These are phyloP conservation scores for Collybia mongolica DNA, from an alignment of 768 basidiomycete species.

Conservation along the genomic window DNA sequence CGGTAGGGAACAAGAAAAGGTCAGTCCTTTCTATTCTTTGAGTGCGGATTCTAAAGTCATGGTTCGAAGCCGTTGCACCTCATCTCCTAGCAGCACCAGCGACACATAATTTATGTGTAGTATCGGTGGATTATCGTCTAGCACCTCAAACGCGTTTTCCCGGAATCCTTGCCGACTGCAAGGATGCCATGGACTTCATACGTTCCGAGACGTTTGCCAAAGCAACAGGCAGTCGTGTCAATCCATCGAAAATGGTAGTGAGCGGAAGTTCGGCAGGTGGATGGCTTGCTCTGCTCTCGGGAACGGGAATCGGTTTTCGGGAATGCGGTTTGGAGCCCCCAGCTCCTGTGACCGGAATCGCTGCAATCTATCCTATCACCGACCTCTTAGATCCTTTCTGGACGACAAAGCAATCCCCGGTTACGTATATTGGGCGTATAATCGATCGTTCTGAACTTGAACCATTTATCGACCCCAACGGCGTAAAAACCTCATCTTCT, in stretches of 20 bases:
- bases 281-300: slow-evolving; percentile 32
- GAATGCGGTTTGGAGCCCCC: slow-evolving; percentile 29
- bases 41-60: no score
- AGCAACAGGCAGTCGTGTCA: slow-evolving; percentile 26
- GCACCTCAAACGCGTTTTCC: slow-evolving; percentile 36
- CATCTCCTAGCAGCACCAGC: slow-evolving; percentile 31
- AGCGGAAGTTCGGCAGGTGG: slow-evolving; percentile 40
- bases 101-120: slow-evolving; percentile 27
- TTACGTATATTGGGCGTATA: slow-evolving; percentile 30
- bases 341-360: slow-evolving; percentile 26
- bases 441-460: slow-evolving; percentile 27
- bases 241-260: slow-evolving; percentile 26
- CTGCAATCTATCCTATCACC: slow-evolving; percentile 36
- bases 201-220: slow-evolving; percentile 21
- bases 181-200: slow-evolving; percentile 31
- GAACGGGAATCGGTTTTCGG: slow-evolving; percentile 33
- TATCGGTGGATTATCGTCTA: slow-evolving; percentile 35
- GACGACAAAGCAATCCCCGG: slow-evolving; percentile 30
- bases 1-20: no score
- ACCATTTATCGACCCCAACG: slow-evolving; percentile 26
- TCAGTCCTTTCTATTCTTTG: no score
- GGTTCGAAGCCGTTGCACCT: slow-evolving; percentile 24
- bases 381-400: slow-evolving; percentile 35
- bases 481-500: slow-evolving; percentile 20
- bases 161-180: slow-evolving; percentile 31